These are phyloP conservation scores for Fusarium sp. DNA, from an alignment of 2,329 filamentous ascomycete species.

Conservation along the genomic window DNA sequence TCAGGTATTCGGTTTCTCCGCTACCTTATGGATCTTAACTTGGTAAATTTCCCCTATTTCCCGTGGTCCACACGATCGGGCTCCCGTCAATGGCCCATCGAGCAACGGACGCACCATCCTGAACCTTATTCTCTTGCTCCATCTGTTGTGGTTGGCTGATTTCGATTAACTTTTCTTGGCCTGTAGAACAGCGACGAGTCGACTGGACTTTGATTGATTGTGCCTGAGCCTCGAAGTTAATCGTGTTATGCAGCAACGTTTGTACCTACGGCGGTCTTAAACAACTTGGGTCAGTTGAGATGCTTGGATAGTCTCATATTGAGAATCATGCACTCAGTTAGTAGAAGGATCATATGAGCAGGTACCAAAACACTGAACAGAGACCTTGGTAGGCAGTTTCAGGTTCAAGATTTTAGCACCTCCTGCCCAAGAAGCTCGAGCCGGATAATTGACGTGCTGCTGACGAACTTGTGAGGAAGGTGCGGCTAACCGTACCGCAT, in stretches of 20 bases:
- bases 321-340: not conserved
- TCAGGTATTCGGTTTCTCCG: slow-evolving; percentile 19
- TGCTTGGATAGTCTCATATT: not conserved
- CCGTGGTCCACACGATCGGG: slow-evolving; percentile 3
- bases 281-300: not conserved
- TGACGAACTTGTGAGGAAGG: not conserved
- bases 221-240: not conserved
- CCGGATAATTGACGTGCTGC: not conserved
- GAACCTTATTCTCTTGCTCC: slow-evolving; percentile 19
- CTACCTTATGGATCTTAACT: not conserved
- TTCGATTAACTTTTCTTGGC: not conserved
- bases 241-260: not conserved
- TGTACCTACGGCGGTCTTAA: not conserved
- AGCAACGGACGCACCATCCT: slow-evolving; percentile 10
- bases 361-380: not conserved
- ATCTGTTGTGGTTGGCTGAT: not conserved
- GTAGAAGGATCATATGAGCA: not conserved
- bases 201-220: not conserved
- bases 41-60: not conserved
- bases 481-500: not conserved
- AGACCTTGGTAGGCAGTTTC: not conserved
- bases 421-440: not conserved
- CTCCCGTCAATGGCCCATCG: slow-evolving; percentile 16
- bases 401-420: not conserved
- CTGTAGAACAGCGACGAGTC: not conserved